Evolutionary conservation across 805 yeast species (phyloP).

Genomic region (Candida nitratophila): DNA sequence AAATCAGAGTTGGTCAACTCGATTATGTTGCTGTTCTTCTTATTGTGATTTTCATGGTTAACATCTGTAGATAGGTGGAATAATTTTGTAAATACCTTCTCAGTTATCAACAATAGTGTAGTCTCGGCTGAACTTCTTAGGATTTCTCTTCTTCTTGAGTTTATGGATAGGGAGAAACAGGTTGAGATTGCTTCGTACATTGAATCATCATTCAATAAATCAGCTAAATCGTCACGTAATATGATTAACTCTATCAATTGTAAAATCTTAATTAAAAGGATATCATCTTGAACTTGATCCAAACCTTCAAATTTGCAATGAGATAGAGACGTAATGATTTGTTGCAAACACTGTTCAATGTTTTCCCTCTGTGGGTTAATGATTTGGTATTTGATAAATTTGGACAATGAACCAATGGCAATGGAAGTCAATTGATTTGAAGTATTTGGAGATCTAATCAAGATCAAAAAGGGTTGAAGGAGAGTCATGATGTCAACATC

Average conservation of each 20-base stretch:
- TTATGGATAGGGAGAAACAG: constrained; percentile 85
- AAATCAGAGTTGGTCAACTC: constrained; percentile 25
- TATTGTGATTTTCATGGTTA: constrained; percentile 20
- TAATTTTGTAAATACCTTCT: constrained; percentile 57
- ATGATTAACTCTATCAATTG: constrained; percentile 64
- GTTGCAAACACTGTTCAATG: constrained; percentile 50
- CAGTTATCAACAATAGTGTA: constrained; percentile 64
- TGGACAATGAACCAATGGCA: constrained; percentile 69
- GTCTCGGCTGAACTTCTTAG: constrained; percentile 84
- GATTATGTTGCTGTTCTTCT: constrained; percentile 16
- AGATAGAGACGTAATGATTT: constrained; percentile 69
- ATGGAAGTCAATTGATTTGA: constrained; percentile 80
- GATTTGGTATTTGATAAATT: constrained; percentile 64
- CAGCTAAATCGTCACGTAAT: constrained; percentile 54
- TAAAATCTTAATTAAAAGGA: constrained; percentile 78
- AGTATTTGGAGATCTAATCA: constrained; percentile 76
- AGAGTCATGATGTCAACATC: constrained; percentile 66
- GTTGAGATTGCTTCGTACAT: constrained; percentile 88
- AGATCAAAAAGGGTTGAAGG: constrained; percentile 78
- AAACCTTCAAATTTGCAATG: constrained; percentile 95
- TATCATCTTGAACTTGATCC: constrained; percentile 87
- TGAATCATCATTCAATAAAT: constrained; percentile 68
- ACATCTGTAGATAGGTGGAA: constrained; percentile 35
- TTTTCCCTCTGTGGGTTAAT: constrained; percentile 50
- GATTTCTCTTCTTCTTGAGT: constrained; percentile 85